These are phyloP conservation scores for Pseudodiploospora longispora DNA, from an alignment of 2,329 filamentous ascomycete genomes.

Conservation along the genomic window DNA sequence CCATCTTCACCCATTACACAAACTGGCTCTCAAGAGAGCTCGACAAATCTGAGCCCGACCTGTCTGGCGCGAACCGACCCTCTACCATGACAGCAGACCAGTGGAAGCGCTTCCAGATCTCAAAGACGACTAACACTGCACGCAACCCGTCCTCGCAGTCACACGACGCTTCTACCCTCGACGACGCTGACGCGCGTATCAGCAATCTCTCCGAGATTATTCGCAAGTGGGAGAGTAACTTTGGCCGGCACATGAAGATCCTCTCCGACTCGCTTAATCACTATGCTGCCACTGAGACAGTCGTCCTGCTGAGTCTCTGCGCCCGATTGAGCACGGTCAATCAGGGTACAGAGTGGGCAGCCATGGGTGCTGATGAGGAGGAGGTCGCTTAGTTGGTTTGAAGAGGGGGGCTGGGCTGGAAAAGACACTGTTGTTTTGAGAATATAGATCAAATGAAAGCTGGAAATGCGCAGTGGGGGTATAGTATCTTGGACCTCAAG, in stretches of 20 bases:
- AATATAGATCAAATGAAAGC: neutral
- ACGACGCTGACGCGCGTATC: slow-evolving; percentile 44
- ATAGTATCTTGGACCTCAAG: too few relatives aligned
- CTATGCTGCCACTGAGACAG: slow-evolving; percentile 93
- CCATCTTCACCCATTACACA: slow-evolving; percentile 86
- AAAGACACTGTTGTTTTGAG: too few relatives aligned
- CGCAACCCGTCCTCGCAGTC: slow-evolving; percentile 25
- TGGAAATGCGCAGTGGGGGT: neutral
- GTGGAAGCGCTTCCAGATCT: slow-evolving; percentile 49
- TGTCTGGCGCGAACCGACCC: slow-evolving; percentile 53
- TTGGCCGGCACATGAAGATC: slow-evolving; percentile 86
- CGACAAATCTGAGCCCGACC: slow-evolving; percentile 72
- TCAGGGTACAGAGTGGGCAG: slow-evolving; percentile 61
- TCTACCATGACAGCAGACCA: slow-evolving; percentile 52
- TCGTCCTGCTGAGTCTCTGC: slow-evolving; percentile 82
- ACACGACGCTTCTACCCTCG: slow-evolving; percentile 27
- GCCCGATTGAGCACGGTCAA: slow-evolving; percentile 74
- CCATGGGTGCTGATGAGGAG: slow-evolving; percentile 52
- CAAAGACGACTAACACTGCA: slow-evolving; percentile 30
- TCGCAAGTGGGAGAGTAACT: slow-evolving; percentile 87
- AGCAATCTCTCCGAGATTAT: slow-evolving; percentile 80
- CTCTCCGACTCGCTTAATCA: slow-evolving; percentile 92
- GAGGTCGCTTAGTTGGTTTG: slow-evolving; percentile 7
- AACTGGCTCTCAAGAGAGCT: slow-evolving; percentile 79
- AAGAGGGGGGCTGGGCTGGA: too few relatives aligned